Evolutionary conservation across 768 basidiomycete species (phyloP).

Genomic region (Amanita rubescens): DNA sequence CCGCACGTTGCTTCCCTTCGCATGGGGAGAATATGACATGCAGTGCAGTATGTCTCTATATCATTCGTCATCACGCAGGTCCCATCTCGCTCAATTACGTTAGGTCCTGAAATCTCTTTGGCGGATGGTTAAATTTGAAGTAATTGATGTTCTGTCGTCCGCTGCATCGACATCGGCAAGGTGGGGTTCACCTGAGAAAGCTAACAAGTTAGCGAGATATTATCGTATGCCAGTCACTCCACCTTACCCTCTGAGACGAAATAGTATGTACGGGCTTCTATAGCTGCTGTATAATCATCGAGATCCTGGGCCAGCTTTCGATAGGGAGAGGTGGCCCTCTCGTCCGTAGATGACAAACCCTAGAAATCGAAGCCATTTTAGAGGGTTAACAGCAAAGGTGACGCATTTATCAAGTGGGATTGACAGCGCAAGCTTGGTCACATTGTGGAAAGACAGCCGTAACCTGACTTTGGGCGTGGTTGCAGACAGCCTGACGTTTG

Average conservation of each 20-base stretch:
- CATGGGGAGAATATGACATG: slow-evolving; percentile 11
- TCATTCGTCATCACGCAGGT: slow-evolving; percentile 9
- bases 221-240: neutral
- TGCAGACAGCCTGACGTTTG: no score
- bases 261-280: slow-evolving; percentile 10
- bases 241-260: slow-evolving; percentile 9
- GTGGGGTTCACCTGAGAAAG: slow-evolving; percentile 7
- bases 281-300: slow-evolving; percentile 8
- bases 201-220: neutral
- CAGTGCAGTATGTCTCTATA: slow-evolving; percentile 3
- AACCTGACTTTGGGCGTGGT: neutral
- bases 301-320: slow-evolving; percentile 10
- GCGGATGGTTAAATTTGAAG: neutral
- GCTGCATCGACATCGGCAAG: slow-evolving; percentile 9
- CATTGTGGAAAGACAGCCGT: neutral
- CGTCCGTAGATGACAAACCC: slow-evolving; percentile 13
- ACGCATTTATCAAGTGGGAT: slow-evolving; percentile 9
- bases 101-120: slow-evolving; percentile 4
- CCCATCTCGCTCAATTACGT: slow-evolving; percentile 8
- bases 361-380: slow-evolving; percentile 14
- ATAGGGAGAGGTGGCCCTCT: slow-evolving; percentile 7
- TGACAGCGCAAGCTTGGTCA: neutral
- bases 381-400: slow-evolving; percentile 10
- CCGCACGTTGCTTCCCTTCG: slow-evolving; percentile 12
- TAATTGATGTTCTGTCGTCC: slow-evolving; percentile 8